Evolutionary conservation across 2,329 filamentous ascomycete species (phyloP).

Genomic region (Alternaria triticina): DNA sequence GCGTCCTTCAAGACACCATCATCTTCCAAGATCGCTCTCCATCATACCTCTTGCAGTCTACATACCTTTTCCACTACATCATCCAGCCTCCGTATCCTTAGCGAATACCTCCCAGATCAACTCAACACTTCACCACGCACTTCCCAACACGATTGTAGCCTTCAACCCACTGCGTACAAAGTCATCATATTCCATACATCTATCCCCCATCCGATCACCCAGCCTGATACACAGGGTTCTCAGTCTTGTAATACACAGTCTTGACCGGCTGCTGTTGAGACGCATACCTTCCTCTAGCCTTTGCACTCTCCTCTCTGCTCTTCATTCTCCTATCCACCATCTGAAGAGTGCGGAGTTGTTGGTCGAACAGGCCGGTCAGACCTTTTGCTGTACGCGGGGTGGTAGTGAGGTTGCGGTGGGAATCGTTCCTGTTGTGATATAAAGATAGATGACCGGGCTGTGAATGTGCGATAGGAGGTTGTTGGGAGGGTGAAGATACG

Average conservation of each 20-base stretch:
- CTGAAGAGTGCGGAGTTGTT: not conserved
- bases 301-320: not conserved
- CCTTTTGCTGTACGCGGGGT: not conserved
- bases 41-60: not conserved
- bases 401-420: not conserved
- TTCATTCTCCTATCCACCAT: slow-evolving; percentile 4
- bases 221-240: slow-evolving; percentile 10
- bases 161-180: not conserved
- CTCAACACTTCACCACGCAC: not conserved
- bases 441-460: not conserved
- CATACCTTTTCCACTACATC: too few species aligned
- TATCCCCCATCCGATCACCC: not conserved
- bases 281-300: not conserved
- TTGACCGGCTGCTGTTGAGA: slow-evolving; percentile 3
- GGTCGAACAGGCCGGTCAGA: not conserved
- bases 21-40: not conserved
- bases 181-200: not conserved
- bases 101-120: too few species aligned
- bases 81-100: too few species aligned
- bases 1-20: not conserved
- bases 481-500: not conserved
- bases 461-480: not conserved
- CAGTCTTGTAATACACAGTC: slow-evolving; percentile 6
- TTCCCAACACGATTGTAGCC: not conserved
- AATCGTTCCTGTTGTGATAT: not conserved